Evolutionary conservation across 768 basidiomycete species (phyloP), one percentile per base, ranked within the genome.

Genomic region (Rubroboletus satanas): DNA sequence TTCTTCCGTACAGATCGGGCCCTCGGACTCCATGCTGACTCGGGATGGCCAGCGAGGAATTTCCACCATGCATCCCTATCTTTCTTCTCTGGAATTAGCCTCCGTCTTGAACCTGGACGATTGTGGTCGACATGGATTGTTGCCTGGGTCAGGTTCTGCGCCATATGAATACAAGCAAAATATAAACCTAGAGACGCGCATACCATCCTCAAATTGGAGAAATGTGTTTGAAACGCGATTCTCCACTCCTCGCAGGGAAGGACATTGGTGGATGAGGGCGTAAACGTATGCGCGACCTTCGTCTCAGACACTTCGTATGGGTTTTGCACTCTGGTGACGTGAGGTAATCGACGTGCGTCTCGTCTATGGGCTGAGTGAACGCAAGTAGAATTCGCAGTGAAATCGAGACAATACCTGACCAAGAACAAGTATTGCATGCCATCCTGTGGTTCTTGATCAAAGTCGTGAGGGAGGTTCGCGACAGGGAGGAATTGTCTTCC

Each of bases 51-150:
- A 43, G 81, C 74, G 6, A 93, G 70, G 59, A 84, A 93, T 15
- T 79, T 78, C 90, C 90, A 92, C 90, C 90, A 93, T 17, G 75
- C 70, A 58, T 89, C 86, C 52, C 90, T 78, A 55, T 88, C 83
- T 64, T 80, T 84, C 65, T 79, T 85, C 47, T 87, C 84, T 26
- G 90, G 90, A 56, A 90, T 78, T 39, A 77, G 53, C 57, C 72
- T 78, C 15, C 56, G 68, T 33, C 36, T 36, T 46, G 57, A 29
- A 36, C 47, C 41, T 10, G 52, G n/a, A 29, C 23, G 52, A 49
- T 56, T 38, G 2, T 45, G 39, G 43, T 56, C 46, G 28, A 66
- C 62, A 51, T 67, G 62, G 36, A 81, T 79, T 3, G 83, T 83
- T 18, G 84, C 76, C 67, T 90, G 88, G 31, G 71, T 70, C 33